phyloP scores from a whole-genome alignment of 2,329 filamentous ascomycete species.

The Lachnellula arida region DNA sequence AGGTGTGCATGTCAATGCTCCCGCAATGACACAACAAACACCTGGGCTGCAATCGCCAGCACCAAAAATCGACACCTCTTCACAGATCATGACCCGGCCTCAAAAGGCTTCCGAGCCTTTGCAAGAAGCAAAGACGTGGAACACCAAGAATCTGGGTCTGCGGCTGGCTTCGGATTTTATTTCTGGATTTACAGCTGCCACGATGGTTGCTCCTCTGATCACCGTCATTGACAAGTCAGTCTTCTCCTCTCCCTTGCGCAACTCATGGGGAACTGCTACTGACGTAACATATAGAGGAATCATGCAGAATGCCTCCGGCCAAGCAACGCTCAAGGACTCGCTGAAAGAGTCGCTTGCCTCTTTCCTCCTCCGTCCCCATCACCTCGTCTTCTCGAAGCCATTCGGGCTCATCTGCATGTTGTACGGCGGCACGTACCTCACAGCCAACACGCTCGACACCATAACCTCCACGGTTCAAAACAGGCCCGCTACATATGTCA shows the following conservation, averaged over 20 bases:
- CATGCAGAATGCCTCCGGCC: conserved; percentile 76
- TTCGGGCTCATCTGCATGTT: conserved; percentile 67
- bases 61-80: conserved; percentile 5
- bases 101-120: conserved; percentile 14
- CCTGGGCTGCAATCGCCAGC: conserved; percentile 15
- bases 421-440: conserved; percentile 86
- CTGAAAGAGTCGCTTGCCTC: conserved; percentile 52
- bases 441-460: conserved; percentile 85
- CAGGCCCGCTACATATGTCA: conserved; percentile 56
- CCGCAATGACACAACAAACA: conserved; percentile 14
- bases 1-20: conserved; percentile 10
- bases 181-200: conserved; percentile 67
- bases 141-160: conserved; percentile 65
- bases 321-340: conserved; percentile 53
- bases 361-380: conserved; percentile 56
- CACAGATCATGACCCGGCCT: conserved; percentile 9
- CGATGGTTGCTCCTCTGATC: conserved; percentile 76
- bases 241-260: neutral
- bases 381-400: conserved; percentile 58
- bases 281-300: conserved; percentile 51
- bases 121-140: conserved; percentile 49
- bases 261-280: conserved; percentile 8
- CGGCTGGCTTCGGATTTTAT: conserved; percentile 64
- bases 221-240: conserved; percentile 77
- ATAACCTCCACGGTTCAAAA: conserved; percentile 58